Evolutionary conservation across 1,284 basidiomycete species (phyloP), one percentile per base, ranked within the genome.

Genomic region (Retiboletus flavoniger): DNA sequence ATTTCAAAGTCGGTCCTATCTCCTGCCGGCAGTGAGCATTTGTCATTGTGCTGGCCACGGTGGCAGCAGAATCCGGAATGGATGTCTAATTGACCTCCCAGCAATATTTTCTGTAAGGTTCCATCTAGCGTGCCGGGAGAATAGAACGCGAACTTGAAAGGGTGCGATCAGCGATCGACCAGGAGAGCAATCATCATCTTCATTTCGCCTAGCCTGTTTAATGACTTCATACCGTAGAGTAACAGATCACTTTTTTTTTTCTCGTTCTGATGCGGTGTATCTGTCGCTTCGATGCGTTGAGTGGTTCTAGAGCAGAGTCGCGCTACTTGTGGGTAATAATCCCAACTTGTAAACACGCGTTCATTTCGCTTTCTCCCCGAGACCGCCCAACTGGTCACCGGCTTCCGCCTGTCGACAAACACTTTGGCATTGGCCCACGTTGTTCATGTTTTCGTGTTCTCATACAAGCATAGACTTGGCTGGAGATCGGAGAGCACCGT

Each of bases 131-230:
- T 50, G 51, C 46, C 36, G 28, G 26, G 48, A 51, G n/a, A 31
- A 38, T 46, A 48, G 13, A 38, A 38, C 17, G 16, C 40, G 32
- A 61, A 56, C 51, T 31, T 39, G 47, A 45, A 53, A 43, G 44
- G 44, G 45, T 51, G 42, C 38, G 61, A 67, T 69, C 63, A 47
- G 43, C 61, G 65, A 66, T 69, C 64, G 63, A 56, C 61, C 58
- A 54, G 61, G 54, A 59, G 55, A 59, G 51, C 50, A 56, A 60
- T 58, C 49, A 39, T 53, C 47, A 17, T 40, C 53, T 66, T 66
- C 63, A 66, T 66, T 65, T 68, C 67, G 65, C 62, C 31, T 53
- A 66, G 55, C 52, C 16, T 57, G 24, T 47, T 57, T 55, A 50
- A 62, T 66, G 58, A 54, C 36, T 53, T 61, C 45, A 42, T 54